These are phyloP conservation scores for Skeletonema costatum DNA, from an alignment of 108 stramenopile genomes.

Conservation along the genomic window DNA sequence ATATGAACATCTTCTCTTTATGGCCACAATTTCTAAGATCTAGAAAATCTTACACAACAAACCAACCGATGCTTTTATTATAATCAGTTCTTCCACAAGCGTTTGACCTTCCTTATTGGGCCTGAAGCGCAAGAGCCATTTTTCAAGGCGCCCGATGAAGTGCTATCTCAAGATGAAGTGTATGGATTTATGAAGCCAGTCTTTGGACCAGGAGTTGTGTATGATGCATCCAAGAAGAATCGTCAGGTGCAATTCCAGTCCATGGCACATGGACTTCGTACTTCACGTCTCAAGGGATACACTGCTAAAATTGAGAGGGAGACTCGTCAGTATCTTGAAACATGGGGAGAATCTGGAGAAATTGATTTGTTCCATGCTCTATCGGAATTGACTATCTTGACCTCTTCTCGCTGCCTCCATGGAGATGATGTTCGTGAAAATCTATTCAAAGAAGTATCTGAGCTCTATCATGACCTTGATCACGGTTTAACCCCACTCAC, in stretches of 20 bases:
- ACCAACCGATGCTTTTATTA: background rate
- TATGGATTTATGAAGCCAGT: slow-evolving; percentile 99
- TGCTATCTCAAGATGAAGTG: slow-evolving; percentile 92
- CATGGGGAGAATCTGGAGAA: slow-evolving; percentile 80
- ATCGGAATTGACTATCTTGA: slow-evolving; percentile 95
- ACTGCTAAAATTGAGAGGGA: slow-evolving; percentile 95
- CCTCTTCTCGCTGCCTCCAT: slow-evolving; percentile 94
- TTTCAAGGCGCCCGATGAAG: slow-evolving; percentile 93
- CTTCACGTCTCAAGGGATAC: slow-evolving; percentile 91
- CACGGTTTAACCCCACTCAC: slow-evolving; percentile 97
- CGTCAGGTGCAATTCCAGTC: slow-evolving; percentile 96
- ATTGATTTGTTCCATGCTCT: slow-evolving; percentile 90
- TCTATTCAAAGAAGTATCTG: slow-evolving; percentile 93
- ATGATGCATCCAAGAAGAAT: slow-evolving; percentile 94
- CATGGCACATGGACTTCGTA: slow-evolving; percentile 94
- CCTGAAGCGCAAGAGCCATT: slow-evolving; percentile 96
- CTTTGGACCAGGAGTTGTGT: slow-evolving; percentile 95
- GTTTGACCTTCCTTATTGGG: slow-evolving; percentile 97
- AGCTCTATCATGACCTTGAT: slow-evolving; percentile 96
- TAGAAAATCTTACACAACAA: background rate
- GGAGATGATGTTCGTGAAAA: slow-evolving; percentile 98
- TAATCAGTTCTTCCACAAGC: slow-evolving; percentile 81
- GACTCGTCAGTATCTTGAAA: slow-evolving; percentile 74
- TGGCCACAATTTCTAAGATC: background rate
- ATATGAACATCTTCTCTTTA: background rate